Conservation (phyloP, 352 stramenopile genomes). For the Phytophthora rubi region DNA sequence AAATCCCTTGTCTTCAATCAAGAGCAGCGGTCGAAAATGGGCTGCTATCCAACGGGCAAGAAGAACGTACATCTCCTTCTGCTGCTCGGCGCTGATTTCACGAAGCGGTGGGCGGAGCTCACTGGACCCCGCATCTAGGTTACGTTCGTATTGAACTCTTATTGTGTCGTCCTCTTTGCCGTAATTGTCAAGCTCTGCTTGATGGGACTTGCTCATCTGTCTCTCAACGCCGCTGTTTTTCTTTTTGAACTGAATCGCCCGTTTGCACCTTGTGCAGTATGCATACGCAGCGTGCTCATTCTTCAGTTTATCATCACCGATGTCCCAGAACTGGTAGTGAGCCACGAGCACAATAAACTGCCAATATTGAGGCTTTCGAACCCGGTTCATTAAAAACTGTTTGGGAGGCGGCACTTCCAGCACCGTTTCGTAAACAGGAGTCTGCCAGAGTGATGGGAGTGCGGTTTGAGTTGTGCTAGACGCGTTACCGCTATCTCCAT, state of each 20-base stretch:
- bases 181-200: background rate
- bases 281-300: slow-evolving; percentile 12
- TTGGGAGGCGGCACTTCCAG: background rate
- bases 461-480: background rate
- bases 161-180: background rate
- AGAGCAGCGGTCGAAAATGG: slow-evolving; percentile 14
- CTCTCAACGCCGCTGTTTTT: background rate
- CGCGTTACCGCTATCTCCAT: background rate
- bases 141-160: background rate
- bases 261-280: slow-evolving; percentile 8
- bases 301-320: background rate
- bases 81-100: background rate
- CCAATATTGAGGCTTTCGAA: background rate
- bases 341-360: slow-evolving; percentile 7
- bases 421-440: background rate
- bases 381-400: background rate
- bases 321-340: background rate
- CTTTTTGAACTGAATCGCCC: background rate
- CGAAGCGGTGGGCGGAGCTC: background rate
- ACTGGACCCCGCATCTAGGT: background rate
- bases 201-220: background rate
- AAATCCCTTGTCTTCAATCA: slow-evolving; percentile 16
- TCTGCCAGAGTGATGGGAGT: background rate
- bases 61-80: slow-evolving; percentile 6
- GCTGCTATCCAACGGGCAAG: slow-evolving; percentile 12